Evolutionary conservation across 2,329 filamentous ascomycete genomes (phyloP).

Genomic region (Thielaviopsis cerberus): DNA sequence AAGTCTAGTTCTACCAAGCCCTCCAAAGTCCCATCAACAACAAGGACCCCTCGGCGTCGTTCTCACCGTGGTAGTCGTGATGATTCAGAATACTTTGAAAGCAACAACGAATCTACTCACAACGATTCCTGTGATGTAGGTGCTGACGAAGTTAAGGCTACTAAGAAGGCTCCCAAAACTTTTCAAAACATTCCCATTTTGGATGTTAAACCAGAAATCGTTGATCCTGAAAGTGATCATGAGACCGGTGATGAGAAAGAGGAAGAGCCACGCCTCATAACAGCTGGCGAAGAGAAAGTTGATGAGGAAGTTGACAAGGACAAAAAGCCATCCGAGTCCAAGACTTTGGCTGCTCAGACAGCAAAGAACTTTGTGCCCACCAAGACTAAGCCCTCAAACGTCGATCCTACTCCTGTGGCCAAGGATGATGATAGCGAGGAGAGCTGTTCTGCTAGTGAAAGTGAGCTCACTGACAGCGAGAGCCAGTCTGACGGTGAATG

Average conservation of each 20-base stretch:
- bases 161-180: neutral
- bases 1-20: constrained; percentile 4
- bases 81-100: neutral
- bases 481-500: neutral
- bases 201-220: neutral
- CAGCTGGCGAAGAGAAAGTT: neutral
- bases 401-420: neutral
- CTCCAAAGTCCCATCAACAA: neutral
- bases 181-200: neutral
- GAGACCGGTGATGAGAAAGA: neutral
- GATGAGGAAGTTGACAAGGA: neutral
- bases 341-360: neutral
- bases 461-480: neutral
- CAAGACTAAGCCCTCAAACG: neutral
- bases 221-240: neutral
- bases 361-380: neutral
- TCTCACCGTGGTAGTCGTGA: neutral
- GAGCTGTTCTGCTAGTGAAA: neutral
- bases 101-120: neutral
- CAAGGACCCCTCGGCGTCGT: neutral
- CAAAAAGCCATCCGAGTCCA: neutral
- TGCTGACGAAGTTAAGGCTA: neutral
- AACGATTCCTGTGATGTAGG: neutral
- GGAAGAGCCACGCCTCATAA: neutral
- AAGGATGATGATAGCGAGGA: neutral